phyloP scores from a whole-genome alignment of 805 yeast genomes.

The Cyberlindnera subsufficiens region DNA sequence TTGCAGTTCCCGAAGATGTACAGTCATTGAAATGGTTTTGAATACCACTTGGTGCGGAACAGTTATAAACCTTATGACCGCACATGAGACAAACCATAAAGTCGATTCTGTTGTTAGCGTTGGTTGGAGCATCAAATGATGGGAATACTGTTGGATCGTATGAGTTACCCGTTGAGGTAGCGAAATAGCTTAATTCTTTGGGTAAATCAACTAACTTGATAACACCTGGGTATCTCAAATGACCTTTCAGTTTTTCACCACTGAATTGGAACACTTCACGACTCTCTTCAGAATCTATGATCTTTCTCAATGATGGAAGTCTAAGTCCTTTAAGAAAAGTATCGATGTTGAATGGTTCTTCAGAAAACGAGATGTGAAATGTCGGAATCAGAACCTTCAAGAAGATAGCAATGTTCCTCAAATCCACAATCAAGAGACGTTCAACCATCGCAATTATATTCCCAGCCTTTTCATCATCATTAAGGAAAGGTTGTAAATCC shows the following conservation, averaged over 20 bases:
- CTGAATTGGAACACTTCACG: not conserved
- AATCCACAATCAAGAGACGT: conserved; percentile 10
- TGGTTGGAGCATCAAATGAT: conserved; percentile 1
- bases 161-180: conserved; percentile 23
- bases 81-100: conserved; percentile 40
- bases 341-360: conserved; percentile 6
- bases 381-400: conserved; percentile 15
- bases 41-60: conserved; percentile 26
- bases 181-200: conserved; percentile 32
- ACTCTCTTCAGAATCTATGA: not conserved
- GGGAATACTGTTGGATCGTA: conserved; percentile 11
- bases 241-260: not conserved
- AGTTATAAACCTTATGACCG: conserved; percentile 34
- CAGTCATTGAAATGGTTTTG: conserved; percentile 24
- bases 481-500: not conserved
- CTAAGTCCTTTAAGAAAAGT: conserved; percentile 8
- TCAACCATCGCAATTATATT: conserved; percentile 6
- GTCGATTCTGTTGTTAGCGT: conserved; percentile 28
- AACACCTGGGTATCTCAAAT: conserved; percentile 42
- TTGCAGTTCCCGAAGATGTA: conserved; percentile 25
- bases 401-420: conserved; percentile 18
- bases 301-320: conserved; percentile 5
- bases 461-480: conserved; percentile 5
- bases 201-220: conserved; percentile 51
- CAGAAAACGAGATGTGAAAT: conserved; percentile 5